Conservation (phyloP, 805 yeast genomes). For the Pichia pseudocactophila region DNA sequence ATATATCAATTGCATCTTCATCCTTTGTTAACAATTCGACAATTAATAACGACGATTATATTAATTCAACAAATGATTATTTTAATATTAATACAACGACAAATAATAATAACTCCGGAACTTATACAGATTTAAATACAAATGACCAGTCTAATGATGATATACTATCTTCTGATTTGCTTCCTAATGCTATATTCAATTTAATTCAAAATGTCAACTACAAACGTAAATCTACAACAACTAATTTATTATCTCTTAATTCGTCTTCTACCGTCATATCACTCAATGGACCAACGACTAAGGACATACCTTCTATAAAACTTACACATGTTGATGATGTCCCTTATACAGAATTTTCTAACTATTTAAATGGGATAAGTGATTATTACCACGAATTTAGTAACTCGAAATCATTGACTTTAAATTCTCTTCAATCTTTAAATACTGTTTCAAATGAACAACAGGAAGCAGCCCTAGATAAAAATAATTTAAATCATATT, state of each 20-base stretch:
- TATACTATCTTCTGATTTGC: background rate
- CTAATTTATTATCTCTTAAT: conserved; percentile 21
- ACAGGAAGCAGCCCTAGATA: conserved; percentile 18
- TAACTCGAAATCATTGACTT: conserved; percentile 35
- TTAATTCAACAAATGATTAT: background rate
- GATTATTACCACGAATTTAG: conserved; percentile 38
- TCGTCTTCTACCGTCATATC: conserved; percentile 36
- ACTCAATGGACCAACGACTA: conserved; percentile 58
- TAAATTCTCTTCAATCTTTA: conserved; percentile 33
- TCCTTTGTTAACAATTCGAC: conserved; percentile 2
- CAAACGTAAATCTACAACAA: conserved; percentile 21
- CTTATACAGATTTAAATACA: background rate
- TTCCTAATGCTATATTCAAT: conserved; percentile 29
- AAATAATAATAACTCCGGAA: background rate
- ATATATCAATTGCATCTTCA: conserved; percentile 1
- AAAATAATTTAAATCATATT: conserved; percentile 34
- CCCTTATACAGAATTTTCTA: conserved; percentile 33
- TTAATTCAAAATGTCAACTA: conserved; percentile 56
- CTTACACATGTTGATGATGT: conserved; percentile 45
- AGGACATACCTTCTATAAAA: conserved; percentile 78
- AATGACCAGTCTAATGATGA: background rate
- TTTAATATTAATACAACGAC: background rate
- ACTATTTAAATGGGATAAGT: conserved; percentile 36
- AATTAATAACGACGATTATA: background rate
- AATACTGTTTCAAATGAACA: conserved; percentile 14